Base-by-base conservation (phyloP, 2,329 filamentous ascomycete genomes). In the Scopulariopsis brevicaulis region DNA sequence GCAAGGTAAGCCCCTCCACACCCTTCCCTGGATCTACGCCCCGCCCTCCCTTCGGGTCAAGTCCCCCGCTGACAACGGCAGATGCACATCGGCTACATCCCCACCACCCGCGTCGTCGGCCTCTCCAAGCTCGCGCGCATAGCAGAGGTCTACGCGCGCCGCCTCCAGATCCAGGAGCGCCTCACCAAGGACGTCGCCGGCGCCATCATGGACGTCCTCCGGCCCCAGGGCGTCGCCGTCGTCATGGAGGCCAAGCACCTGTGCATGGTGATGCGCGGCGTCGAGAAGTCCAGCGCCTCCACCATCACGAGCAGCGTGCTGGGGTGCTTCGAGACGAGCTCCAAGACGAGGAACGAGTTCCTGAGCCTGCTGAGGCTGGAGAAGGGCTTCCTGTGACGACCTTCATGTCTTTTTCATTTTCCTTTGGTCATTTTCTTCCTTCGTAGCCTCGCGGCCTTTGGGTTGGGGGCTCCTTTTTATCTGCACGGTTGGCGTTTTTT, bases 61-160 rank as follows among this genome's bases (percentile, higher is more conserved):
- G 15, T 20, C 37, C 43, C 43, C 20, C 24, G 20, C 22, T 50
- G 20, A 18, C 24, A 14, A 7, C 11, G 3, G 35, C 64, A 95
- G 90, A 97, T 99, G 90, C 94, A 99, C 74, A 97, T 99, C 65
- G 94, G 92, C 59, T 99, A 99, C 73, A 97, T 99, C 62, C 94
- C 94, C 34, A 85, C 86, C 67, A 84, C 91, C 68, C 85, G 92
- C 60, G 92, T 99, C 56, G 90, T 99, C 61, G 94, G 94, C 55
- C 86, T 99, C 56, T 96, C 92, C 35, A 99, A 99, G 71, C 81
- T 99, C 55, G 93, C 93, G 28, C 87, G 94, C 62, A 93, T 99
- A 63, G 94, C 93, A 58, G 92, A 99, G 68, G 95, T 99, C 90
- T 99, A 96, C 74, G 87, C 89, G 54, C 87, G 94, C 57, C 81